Percentiles rank a stretch among this genome's conserved stretches.
These are phyloP conservation scores for Alternaria brassicae DNA, from an alignment of 2,329 filamentous ascomycete genomes.

Conservation along the genomic window DNA sequence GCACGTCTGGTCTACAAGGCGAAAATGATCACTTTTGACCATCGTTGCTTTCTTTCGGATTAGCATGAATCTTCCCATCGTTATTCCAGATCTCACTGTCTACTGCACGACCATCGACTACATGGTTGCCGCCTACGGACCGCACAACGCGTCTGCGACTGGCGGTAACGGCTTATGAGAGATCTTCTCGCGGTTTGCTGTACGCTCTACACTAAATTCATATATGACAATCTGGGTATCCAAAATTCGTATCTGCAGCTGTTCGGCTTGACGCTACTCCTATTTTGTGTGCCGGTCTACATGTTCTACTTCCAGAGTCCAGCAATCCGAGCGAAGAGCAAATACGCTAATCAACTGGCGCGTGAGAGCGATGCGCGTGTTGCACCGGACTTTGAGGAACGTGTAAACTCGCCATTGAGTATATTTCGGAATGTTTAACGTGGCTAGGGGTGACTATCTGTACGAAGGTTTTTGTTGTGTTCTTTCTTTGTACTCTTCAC, in stretches of 20 bases:
- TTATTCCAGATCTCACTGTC: too few relatives aligned
- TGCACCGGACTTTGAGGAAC: neutral
- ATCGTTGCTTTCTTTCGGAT: constrained; percentile 63
- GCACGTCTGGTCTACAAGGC: constrained; percentile 54
- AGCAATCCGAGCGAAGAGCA: neutral
- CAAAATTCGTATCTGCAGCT: too few relatives aligned
- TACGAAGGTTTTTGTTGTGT: neutral
- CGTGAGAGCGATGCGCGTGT: neutral
- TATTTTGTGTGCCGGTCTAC: too few relatives aligned
- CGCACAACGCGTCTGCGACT: too few relatives aligned
- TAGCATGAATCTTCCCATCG: constrained; percentile 60
- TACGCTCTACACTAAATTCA: too few relatives aligned
- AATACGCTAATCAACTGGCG: neutral
- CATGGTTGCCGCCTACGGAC: too few relatives aligned
- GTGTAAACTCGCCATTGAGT: neutral
- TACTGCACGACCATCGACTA: too few relatives aligned
- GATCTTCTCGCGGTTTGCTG: too few relatives aligned
- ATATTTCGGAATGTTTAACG: neutral
- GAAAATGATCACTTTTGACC: constrained; percentile 61
- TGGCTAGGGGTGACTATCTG: neutral
- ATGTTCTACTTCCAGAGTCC: too few relatives aligned
- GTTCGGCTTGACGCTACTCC: too few relatives aligned
- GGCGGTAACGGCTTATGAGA: too few relatives aligned
- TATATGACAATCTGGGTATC: too few relatives aligned
- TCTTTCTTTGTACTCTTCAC: neutral